Percentiles rank a stretch among this genome's conserved stretches.
phyloP scores from a whole-genome alignment of 148 eudicot genomes.

The Polygonum aviculare region DNA sequence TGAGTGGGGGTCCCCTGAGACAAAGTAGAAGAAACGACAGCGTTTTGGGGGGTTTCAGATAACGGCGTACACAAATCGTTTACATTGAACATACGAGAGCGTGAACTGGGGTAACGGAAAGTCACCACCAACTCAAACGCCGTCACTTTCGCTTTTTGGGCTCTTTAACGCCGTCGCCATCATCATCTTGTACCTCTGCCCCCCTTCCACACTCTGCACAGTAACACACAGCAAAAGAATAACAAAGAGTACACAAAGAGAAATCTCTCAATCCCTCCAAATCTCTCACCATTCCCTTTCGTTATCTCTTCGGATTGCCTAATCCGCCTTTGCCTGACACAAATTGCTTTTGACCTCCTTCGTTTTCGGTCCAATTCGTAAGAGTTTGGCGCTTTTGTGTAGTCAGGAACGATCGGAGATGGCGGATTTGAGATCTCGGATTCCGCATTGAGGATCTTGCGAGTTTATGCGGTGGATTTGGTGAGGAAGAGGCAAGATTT shows the following conservation, averaged over 20 bases:
- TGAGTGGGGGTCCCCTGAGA: not conserved
- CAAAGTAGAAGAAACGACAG: not conserved
- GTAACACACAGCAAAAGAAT: not conserved
- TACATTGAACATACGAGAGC: not conserved
- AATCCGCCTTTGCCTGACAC: not conserved
- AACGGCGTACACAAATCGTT: too few species aligned
- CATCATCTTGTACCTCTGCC: not conserved
- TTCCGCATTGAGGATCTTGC: constrained; percentile 7
- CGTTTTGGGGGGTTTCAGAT: not conserved
- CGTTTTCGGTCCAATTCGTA: not conserved
- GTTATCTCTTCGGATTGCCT: not conserved
- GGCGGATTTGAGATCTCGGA: not conserved
- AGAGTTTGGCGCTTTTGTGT: not conserved
- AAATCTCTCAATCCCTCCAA: not conserved
- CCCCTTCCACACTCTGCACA: constrained; percentile 3
- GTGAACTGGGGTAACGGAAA: not conserved
- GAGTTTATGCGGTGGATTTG: not conserved
- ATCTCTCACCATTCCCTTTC: not conserved
- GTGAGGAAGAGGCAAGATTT: not conserved
- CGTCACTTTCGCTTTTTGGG: constrained; percentile 11
- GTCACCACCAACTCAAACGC: constrained; percentile 3
- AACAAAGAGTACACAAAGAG: constrained; percentile 1
- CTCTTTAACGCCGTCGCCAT: constrained; percentile 1
- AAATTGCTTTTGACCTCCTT: not conserved
- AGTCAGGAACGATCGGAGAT: not conserved